phyloP scores from a whole-genome alignment of 202 grass and related monocot genomes.

The Saccharum hybrid region DNA sequence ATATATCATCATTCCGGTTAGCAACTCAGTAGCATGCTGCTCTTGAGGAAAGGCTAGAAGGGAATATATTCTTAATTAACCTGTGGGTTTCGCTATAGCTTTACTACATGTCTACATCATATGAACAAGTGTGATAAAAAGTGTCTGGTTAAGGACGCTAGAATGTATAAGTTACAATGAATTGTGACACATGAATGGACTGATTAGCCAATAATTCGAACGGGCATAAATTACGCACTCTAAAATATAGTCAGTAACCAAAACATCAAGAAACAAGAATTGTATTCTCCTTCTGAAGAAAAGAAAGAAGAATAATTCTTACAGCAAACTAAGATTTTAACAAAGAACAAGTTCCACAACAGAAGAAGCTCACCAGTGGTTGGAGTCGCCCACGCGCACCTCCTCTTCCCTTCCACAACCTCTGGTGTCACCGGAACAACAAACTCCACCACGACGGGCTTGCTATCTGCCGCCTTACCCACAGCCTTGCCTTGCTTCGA shows the following conservation, averaged over 20 bases:
- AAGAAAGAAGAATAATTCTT: background rate
- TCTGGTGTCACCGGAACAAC: slow-evolving; percentile 35
- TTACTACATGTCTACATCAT: background rate
- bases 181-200: background rate
- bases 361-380: slow-evolving; percentile 61
- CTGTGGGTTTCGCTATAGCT: background rate
- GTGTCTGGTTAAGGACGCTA: background rate
- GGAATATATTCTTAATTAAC: background rate
- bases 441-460: slow-evolving; percentile 17
- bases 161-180: background rate
- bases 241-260: background rate
- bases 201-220: background rate
- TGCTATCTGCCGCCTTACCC: slow-evolving; percentile 46
- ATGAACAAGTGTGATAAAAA: background rate
- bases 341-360: background rate
- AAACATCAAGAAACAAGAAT: slow-evolving; percentile 18
- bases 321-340: background rate
- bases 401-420: slow-evolving; percentile 49
- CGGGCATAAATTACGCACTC: background rate
- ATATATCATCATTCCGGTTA: slow-evolving; percentile 6
- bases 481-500: slow-evolving; percentile 56
- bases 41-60: background rate
- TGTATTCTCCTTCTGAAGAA: background rate
- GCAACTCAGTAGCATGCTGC: background rate
- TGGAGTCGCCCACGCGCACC: slow-evolving; percentile 83